A percentile compares a stretch with the other conserved stretches of the same genome.
Conservation (phyloP, 2,329 filamentous ascomycete genomes). For the Ophiostoma ulmi region DNA sequence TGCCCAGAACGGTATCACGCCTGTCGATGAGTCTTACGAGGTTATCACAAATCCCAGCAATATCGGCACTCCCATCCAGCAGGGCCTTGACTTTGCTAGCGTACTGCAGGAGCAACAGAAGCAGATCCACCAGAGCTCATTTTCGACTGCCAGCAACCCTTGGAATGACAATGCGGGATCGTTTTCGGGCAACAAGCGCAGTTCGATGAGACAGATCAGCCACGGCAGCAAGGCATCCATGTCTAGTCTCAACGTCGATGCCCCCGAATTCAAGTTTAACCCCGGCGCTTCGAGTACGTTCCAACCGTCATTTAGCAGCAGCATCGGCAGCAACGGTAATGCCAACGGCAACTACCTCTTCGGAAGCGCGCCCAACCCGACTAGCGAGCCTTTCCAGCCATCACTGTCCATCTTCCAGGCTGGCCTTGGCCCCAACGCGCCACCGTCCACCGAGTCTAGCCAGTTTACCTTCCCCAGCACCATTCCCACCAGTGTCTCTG, state of each 20-base stretch:
- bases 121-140: slow-evolving; percentile 51
- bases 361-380: slow-evolving; percentile 34
- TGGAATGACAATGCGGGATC: slow-evolving; percentile 51
- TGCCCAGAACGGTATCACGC: slow-evolving; percentile 14
- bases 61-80: slow-evolving; percentile 58
- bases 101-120: slow-evolving; percentile 47
- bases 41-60: slow-evolving; percentile 71
- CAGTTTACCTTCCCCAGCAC: slow-evolving; percentile 42
- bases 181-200: slow-evolving; percentile 34
- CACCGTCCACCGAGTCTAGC: slow-evolving; percentile 37
- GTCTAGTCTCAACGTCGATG: slow-evolving; percentile 81
- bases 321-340: slow-evolving; percentile 5
- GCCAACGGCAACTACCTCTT: slow-evolving; percentile 11
- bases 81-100: slow-evolving; percentile 44
- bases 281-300: slow-evolving; percentile 49
- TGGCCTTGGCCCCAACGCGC: slow-evolving; percentile 33
- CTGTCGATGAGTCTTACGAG: slow-evolving; percentile 54
- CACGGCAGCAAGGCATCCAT: slow-evolving; percentile 66
- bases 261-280: slow-evolving; percentile 81
- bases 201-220: slow-evolving; percentile 42
- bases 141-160: slow-evolving; percentile 57
- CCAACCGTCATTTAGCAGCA: slow-evolving; percentile 36
- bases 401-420: slow-evolving; percentile 40
- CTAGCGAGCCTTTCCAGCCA: slow-evolving; percentile 42
- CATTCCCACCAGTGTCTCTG: slow-evolving; percentile 38